A percentile compares a stretch with the other conserved stretches of the same genome.
These are phyloP conservation scores for Komagataella pseudopastoris DNA, from an alignment of 805 yeast genomes.

Conservation along the genomic window DNA sequence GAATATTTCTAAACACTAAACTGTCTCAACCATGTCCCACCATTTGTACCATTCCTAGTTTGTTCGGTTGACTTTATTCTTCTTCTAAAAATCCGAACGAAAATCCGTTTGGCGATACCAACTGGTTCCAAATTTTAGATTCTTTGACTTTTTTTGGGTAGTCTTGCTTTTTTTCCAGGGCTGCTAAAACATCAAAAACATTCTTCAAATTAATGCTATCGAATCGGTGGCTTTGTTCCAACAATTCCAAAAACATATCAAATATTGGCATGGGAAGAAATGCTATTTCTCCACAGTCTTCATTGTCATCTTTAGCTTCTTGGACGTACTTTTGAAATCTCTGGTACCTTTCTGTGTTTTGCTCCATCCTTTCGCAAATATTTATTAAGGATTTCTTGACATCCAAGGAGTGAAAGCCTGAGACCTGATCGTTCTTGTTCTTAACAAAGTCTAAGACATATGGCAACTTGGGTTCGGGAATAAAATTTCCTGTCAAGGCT, in stretches of 20 bases:
- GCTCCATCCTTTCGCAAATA: constrained; percentile 14
- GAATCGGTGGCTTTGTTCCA: constrained; percentile 17
- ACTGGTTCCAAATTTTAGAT: constrained; percentile 40
- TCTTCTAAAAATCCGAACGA: constrained; percentile 21
- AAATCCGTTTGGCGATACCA: constrained; percentile 16
- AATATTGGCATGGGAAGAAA: constrained; percentile 36
- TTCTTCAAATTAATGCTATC: background rate
- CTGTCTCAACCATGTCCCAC: background rate
- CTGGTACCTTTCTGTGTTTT: constrained; percentile 6
- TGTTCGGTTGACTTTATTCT: constrained; percentile 1
- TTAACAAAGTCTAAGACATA: constrained; percentile 55
- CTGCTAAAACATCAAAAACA: background rate
- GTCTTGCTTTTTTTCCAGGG: constrained; percentile 4
- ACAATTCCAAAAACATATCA: constrained; percentile 42
- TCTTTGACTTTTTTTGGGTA: constrained; percentile 17
- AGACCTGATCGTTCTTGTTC: constrained; percentile 54
- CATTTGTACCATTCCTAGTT: background rate
- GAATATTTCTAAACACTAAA: background rate
- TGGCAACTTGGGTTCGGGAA: constrained; percentile 50
- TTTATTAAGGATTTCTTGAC: constrained; percentile 23
- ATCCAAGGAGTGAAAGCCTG: constrained; percentile 60
- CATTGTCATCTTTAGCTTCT: constrained; percentile 21
- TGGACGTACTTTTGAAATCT: constrained; percentile 10
- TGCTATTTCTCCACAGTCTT: constrained; percentile 50
- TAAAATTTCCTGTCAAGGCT: constrained; percentile 84